These are phyloP conservation scores for Arthrobotrys musiformis DNA, from an alignment of 2,329 filamentous ascomycete genomes.

Conservation along the genomic window DNA sequence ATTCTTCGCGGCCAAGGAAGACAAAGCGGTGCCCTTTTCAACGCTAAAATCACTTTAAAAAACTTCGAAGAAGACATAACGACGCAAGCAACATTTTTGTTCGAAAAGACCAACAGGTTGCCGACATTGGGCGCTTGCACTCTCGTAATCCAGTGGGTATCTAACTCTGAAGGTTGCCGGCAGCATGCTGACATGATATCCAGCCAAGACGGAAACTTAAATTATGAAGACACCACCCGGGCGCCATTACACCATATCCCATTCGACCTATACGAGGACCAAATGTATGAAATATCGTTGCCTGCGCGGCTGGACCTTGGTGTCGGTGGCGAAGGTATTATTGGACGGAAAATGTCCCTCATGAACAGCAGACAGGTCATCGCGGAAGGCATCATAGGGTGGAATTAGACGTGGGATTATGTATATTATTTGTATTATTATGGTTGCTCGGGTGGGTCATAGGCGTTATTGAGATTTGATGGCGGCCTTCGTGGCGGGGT, in stretches of 20 bases:
- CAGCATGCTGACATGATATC: not conserved
- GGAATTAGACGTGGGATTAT: conserved; percentile 25
- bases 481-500: too few relatives aligned
- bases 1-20: conserved; percentile 25
- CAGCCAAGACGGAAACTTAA: conserved; percentile 45
- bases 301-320: conserved; percentile 44
- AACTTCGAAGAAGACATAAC: conserved; percentile 29
- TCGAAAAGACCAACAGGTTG: conserved; percentile 22
- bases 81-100: conserved; percentile 28
- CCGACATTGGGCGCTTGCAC: conserved; percentile 20
- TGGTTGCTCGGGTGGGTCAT: not conserved
- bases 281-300: conserved; percentile 19
- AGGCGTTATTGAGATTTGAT: not conserved
- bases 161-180: too few relatives aligned
- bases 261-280: conserved; percentile 13
- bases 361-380: conserved; percentile 51
- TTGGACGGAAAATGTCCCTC: conserved; percentile 48
- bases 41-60: conserved; percentile 50
- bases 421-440: not conserved
- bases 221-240: not conserved
- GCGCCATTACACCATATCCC: conserved; percentile 32
- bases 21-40: conserved; percentile 21
- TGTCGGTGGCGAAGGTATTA: conserved; percentile 39
- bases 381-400: conserved; percentile 52
- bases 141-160: conserved; percentile 44